Percentiles rank a stretch among this genome's conserved stretches.
Evolutionary conservation across 176 grass and related monocot species (phyloP).

Genomic region (Carex myosuroides): DNA sequence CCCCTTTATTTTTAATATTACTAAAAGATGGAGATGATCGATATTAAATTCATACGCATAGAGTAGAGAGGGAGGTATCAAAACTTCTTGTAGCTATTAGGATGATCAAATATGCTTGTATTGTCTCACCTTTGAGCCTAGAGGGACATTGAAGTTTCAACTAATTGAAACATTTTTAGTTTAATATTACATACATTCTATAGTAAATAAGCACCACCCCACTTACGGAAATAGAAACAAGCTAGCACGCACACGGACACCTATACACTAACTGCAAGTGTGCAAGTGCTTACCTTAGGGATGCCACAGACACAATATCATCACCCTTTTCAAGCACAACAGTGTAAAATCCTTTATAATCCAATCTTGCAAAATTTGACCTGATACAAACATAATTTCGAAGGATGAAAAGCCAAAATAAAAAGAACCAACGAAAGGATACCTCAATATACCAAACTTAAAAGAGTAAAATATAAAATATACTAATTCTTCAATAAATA

Average conservation of each 20-base stretch:
- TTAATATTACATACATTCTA: not conserved
- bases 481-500: not conserved
- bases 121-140: not conserved
- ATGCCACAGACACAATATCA: conserved; percentile 73
- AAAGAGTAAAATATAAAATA: not conserved
- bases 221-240: not conserved
- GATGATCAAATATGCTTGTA: conserved; percentile 17
- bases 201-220: not conserved
- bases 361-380: conserved; percentile 68
- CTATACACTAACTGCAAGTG: not conserved
- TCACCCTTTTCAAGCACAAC: conserved; percentile 83
- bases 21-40: not conserved
- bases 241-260: not conserved
- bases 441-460: not conserved
- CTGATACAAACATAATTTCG: conserved; percentile 36
- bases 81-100: conserved; percentile 32
- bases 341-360: conserved; percentile 89
- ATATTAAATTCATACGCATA: not conserved
- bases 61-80: not conserved
- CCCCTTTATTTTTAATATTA: not conserved
- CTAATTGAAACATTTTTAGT: not conserved
- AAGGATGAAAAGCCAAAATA: not conserved
- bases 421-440: not conserved
- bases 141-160: not conserved
- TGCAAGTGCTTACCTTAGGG: conserved; percentile 50